A percentile compares a stretch with the other conserved stretches of the same genome.
These are phyloP conservation scores for Gracilariopsis chorda DNA, from an alignment of 23 red algal genomes.

Conservation along the genomic window DNA sequence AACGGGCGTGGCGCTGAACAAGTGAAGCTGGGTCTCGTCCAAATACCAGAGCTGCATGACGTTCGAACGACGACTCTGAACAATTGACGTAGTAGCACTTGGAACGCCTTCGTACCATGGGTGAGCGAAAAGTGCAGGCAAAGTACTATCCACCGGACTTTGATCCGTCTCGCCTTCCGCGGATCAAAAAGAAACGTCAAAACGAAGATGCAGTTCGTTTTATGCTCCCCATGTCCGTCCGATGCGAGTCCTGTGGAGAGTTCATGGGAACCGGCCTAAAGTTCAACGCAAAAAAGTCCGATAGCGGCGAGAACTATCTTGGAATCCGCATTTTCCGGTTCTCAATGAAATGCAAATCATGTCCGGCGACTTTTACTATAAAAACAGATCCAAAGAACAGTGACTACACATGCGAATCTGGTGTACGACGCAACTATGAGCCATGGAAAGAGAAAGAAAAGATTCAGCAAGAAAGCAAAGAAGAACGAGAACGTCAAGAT, in stretches of 20 bases:
- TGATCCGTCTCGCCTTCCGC: slow-evolving; percentile 80
- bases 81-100: too few species aligned
- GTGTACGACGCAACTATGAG: slow-evolving; percentile 78
- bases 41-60: too few species aligned
- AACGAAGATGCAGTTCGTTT: slow-evolving; percentile 75
- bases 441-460: slow-evolving; percentile 67
- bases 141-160: slow-evolving; percentile 99
- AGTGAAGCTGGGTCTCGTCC: too few species aligned
- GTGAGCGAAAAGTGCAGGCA: slow-evolving; percentile 87
- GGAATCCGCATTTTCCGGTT: slow-evolving; percentile 92
- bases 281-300: slow-evolving; percentile 90
- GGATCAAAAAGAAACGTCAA: slow-evolving; percentile 60
- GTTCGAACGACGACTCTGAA: too few species aligned
- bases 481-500: slow-evolving; percentile 58
- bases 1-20: too few species aligned
- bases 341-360: slow-evolving; percentile 80
- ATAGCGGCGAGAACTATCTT: slow-evolving; percentile 69
- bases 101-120: too few species aligned
- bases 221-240: slow-evolving; percentile 93
- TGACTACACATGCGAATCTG: slow-evolving; percentile 84
- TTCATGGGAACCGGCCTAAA: slow-evolving; percentile 92
- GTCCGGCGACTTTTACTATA: slow-evolving; percentile 75
- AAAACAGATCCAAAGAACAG: slow-evolving; percentile 88
- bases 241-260: slow-evolving; percentile 87
- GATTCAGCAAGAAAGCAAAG: slow-evolving; percentile 52